Base-by-base conservation (phyloP, 192 early-diverging fungal genomes). In the Diversispora eburnea region DNA sequence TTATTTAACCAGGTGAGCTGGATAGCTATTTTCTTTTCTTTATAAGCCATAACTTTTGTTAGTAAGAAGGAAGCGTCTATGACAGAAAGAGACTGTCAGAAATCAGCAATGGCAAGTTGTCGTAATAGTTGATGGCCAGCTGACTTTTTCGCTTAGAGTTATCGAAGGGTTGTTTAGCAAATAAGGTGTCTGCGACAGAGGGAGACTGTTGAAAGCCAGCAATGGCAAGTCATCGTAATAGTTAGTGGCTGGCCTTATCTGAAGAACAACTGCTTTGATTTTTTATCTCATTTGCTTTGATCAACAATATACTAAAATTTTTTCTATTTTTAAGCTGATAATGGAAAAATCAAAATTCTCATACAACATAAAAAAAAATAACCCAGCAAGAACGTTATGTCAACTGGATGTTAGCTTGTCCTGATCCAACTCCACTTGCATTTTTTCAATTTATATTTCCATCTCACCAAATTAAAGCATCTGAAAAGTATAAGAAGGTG, bases 111-210 rank as follows among this genome's bases (percentile, higher is more conserved):
- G n/a, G n/a, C n/a, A n/a, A n/a, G n/a, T n/a, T n/a, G n/a, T n/a
- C n/a, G n/a, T n/a, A n/a, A n/a, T n/a, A n/a, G n/a, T n/a, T n/a
- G n/a, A n/a, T n/a, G n/a, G 62, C 62, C 41, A 12, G 62, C 43
- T 64, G 41, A 64, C 41, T 64, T 64, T 64, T 42, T 45, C 10
- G 39, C 12, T 42, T 10, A 64, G 41, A 64, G 62, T 64, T 64
- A 64, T 41, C 39, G 41, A n/a, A 59, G 62, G 42, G 42, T 46
- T 64, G 62, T 64, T 64, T 42, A 45, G 12, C 62, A 64, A 41
- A 64, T 64, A 64, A 64, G 62, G 56, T 42, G 55, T 20, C 69
- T 70, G 69, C 41, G 69, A 70, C 69, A 70, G 55, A 70, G 56
- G 17, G 55, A 56, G 43, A 54, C 69, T n/a, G n/a, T n/a, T n/a